phyloP scores from a whole-genome alignment of 352 stramenopile genomes.

The Pythium dissotocum region DNA sequence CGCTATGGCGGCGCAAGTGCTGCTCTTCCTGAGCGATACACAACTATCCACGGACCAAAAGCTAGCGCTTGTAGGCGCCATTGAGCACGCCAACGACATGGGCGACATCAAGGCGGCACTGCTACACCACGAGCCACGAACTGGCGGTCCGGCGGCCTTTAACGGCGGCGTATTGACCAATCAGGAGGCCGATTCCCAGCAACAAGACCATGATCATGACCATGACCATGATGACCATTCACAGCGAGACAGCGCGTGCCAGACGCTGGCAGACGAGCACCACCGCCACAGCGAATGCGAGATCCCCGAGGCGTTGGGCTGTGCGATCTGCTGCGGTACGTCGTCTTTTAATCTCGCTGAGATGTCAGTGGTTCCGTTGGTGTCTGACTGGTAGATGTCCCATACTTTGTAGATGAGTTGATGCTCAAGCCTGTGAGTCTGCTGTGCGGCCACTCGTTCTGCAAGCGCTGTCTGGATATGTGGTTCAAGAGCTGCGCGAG shows the following conservation, averaged over 20 bases:
- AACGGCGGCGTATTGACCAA: slow-evolving; percentile 1
- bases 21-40: slow-evolving; percentile 16
- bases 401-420: slow-evolving; percentile 34
- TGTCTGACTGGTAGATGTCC: background rate
- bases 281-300: background rate
- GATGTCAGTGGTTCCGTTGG: background rate
- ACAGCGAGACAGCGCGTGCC: slow-evolving; percentile 6
- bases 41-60: slow-evolving; percentile 3
- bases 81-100: slow-evolving; percentile 20
- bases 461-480: slow-evolving; percentile 43
- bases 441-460: slow-evolving; percentile 49
- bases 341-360: background rate
- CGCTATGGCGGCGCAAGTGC: slow-evolving; percentile 3
- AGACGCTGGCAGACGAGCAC: background rate
- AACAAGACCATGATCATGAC: background rate
- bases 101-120: slow-evolving; percentile 15
- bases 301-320: slow-evolving; percentile 37
- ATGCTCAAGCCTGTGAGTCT: slow-evolving; percentile 49
- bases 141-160: slow-evolving; percentile 9
- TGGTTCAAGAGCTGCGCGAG: slow-evolving; percentile 41
- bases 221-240: slow-evolving; percentile 4
- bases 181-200: background rate
- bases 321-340: slow-evolving; percentile 47
- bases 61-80: slow-evolving; percentile 18
- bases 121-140: slow-evolving; percentile 5